Evolutionary conservation across 352 stramenopile genomes (phyloP), one percentile per base, ranked within the genome.

Genomic region (Elongisporangium undulatum): DNA sequence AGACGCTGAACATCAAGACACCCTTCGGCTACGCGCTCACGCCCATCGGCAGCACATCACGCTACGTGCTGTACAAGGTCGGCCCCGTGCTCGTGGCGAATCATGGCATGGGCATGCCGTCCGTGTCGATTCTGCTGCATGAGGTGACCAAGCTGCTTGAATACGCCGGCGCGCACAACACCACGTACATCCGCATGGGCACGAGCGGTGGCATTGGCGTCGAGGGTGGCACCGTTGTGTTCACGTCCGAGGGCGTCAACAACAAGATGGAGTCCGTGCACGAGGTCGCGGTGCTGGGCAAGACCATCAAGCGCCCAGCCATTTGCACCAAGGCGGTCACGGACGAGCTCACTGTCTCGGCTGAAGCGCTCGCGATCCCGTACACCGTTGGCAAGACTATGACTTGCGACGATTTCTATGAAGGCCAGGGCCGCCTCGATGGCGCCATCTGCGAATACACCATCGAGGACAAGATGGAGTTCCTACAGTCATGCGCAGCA

Each of bases 401-500:
- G 39, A 89, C 75, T 50, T 89, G 81, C 71, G 85, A 94, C 67
- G 85, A 91, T 65, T 94, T 94, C 45, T 94, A 94, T 69, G 84
- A 92, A 50, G 84, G 79, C 48, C 85, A 94, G 56, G 85, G 85
- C 38, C 85, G 85, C 17, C 68, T 94, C n/a, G 85, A 94, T 38
- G 85, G 85, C 34, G 82, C 85, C 48, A 87, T 92, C 60, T 90
- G 81, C 64, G 82, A 92, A 62, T 91, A 85, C 69, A 85, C 81
- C 13, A 56, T 74, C 19, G 82, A 94, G 29, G 81, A 94, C 66
- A 92, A 92, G 66, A 77, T 92, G 59, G 62, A 60, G 16, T 94
- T 90, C 62, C 62, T 94, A 52, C 62, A 87, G 41, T 72, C 67
- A 34, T 73, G 77, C 23, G 69, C 79, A 4, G 74, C 67, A 16